Base-by-base conservation (phyloP, 2,329 filamentous ascomycete genomes). In the Alternaria sp. region DNA sequence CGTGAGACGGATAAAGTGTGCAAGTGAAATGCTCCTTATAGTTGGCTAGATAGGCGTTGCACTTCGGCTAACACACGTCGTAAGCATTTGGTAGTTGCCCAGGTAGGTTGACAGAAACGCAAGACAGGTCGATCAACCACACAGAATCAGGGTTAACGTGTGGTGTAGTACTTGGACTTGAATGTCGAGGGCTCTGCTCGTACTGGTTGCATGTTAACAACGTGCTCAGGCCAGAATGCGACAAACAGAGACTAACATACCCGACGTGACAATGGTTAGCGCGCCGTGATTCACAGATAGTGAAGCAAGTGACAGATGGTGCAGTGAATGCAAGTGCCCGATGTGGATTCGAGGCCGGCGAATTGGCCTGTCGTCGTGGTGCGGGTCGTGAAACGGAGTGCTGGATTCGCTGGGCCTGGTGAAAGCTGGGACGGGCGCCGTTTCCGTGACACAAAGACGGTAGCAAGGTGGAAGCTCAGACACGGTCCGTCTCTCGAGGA, bases 221-320 rank as follows among this genome's bases (percentile, higher is more conserved):
- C 68, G 64, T 74, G 70, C 57, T 70, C 60, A 64, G 68, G 64
- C 50, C 58, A 59, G 58, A 54, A 72, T 72, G 60, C 58, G 63
- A 68, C 65, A 63, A 72, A 66, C 67, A 72, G 66, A 70, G 70
- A 60, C 55, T 45, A 65, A 56, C 67, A 24, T 73, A 73, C 63
- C 71, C 66, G 71, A 63, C 51, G 59, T 57, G 60, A 57, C 58
- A 53, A 63, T 50, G 48, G 50, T 49, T 53, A 54, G 53, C 31
- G 45, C 11, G 46, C 51, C 17, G 42, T 23, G 24, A 36, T 33
- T 42, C 45, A 33, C 52, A 62, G 55, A 56, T 49, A 34, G 54
- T 36, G 53, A 49, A 56, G 51, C 57, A 41, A 54, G 58, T 57
- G 57, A 63, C 54, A 51, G 60, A 53, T 56, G 31, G 17, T 39